Conservation (phyloP, 139 green algal genomes). For the Coelastrella sp. region DNA sequence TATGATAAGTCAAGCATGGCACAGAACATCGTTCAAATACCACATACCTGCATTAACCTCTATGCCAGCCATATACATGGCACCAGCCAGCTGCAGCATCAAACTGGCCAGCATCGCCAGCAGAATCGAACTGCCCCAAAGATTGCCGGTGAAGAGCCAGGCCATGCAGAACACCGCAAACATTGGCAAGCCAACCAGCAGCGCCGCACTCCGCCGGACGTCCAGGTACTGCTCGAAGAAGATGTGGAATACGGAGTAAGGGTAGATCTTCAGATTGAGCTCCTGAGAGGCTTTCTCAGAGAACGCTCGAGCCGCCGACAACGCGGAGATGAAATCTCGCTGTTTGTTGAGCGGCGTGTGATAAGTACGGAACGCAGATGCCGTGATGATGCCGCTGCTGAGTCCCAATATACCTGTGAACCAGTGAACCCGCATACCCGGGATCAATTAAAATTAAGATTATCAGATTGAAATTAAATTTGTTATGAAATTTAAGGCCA, state of each 20-base stretch:
- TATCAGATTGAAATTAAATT: no score
- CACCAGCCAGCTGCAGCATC: constrained; percentile 82
- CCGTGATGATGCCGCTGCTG: constrained; percentile 60
- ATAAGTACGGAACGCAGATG: constrained; percentile 86
- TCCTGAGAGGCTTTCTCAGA: constrained; percentile 48
- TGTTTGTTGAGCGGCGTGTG: constrained; percentile 84
- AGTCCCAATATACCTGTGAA: constrained; percentile 48
- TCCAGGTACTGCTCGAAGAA: constrained; percentile 97
- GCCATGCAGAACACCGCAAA: constrained; percentile 50
- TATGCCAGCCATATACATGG: constrained; percentile 81
- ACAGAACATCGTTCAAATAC: no score
- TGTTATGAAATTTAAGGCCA: no score
- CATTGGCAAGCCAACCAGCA: constrained; percentile 54
- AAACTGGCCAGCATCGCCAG: constrained; percentile 69
- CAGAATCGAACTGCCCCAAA: constrained; percentile 68
- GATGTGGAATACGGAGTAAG: constrained; percentile 94
- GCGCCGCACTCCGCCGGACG: constrained; percentile 45
- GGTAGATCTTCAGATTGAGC: constrained; percentile 80
- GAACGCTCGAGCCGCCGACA: constrained; percentile 52
- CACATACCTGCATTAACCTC: constrained; percentile 75
- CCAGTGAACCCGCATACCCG: background rate
- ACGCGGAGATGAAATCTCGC: constrained; percentile 86
- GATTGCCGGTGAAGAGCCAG: constrained; percentile 58
- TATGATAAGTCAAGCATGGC: no score
- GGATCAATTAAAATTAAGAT: no score